These are phyloP conservation scores for Nigrospora sphaerica DNA, from an alignment of 2,329 filamentous ascomycete species.

Conservation along the genomic window DNA sequence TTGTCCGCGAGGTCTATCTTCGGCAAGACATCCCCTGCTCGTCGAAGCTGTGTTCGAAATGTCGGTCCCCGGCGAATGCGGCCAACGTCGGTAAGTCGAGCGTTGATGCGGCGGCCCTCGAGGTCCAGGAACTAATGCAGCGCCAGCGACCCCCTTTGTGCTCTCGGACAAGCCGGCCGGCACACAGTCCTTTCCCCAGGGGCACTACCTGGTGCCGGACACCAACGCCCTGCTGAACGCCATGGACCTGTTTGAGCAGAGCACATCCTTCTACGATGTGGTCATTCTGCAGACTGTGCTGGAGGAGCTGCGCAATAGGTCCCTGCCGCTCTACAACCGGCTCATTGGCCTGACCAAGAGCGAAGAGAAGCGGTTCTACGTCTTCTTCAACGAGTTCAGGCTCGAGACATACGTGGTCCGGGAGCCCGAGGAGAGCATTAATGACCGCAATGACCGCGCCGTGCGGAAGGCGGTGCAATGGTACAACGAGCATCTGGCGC, in stretches of 20 bases:
- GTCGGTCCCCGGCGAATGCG: slow-evolving; percentile 71
- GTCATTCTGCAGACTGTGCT: slow-evolving; percentile 92
- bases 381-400: slow-evolving; percentile 98
- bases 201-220: slow-evolving; percentile 91
- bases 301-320: slow-evolving; percentile 91
- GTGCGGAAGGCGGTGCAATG: slow-evolving; percentile 80
- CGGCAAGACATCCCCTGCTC: slow-evolving; percentile 97
- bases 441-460: slow-evolving; percentile 92
- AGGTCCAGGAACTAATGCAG: slow-evolving; percentile 3
- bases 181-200: slow-evolving; percentile 73
- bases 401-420: slow-evolving; percentile 81
- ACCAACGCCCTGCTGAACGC: slow-evolving; percentile 93
- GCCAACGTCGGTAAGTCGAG: slow-evolving; percentile 60
- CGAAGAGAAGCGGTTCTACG: slow-evolving; percentile 94
- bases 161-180: slow-evolving; percentile 84
- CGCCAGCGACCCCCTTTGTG: slow-evolving; percentile 68
- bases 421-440: slow-evolving; percentile 75
- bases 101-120: neutral
- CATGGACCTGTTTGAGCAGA: slow-evolving; percentile 95
- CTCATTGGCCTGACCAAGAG: slow-evolving; percentile 86
- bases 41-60: slow-evolving; percentile 76
- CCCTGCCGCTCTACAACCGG: slow-evolving; percentile 89
- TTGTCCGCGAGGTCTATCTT: slow-evolving; percentile 92
- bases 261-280: slow-evolving; percentile 91
- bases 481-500: slow-evolving; percentile 77